phyloP scores from a whole-genome alignment of 2,329 filamentous ascomycete genomes.

The Aspergillaceae sp. region DNA sequence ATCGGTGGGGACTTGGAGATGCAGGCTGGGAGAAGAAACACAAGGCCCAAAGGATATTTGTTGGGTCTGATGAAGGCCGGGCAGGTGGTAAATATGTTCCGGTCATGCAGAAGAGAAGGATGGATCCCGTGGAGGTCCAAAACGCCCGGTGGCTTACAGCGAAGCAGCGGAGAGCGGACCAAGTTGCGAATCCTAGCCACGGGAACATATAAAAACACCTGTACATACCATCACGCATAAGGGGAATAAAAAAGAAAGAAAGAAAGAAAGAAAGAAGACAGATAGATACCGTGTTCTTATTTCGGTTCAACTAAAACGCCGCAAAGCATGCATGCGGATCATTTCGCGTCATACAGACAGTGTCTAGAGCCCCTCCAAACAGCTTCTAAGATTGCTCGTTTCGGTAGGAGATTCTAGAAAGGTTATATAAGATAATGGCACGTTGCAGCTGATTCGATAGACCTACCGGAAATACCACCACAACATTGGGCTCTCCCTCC shows the following conservation, averaged over 20 bases:
- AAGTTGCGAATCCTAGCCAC: conserved; percentile 19
- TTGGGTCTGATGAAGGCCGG: conserved; percentile 47
- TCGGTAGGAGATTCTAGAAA: conserved; percentile 57
- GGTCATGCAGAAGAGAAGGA: conserved; percentile 47
- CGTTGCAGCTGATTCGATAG: neutral
- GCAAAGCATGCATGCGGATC: conserved; percentile 13
- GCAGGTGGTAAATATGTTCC: conserved; percentile 51
- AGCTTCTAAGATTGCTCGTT: conserved; percentile 65
- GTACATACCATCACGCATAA: neutral
- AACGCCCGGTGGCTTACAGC: conserved; percentile 51
- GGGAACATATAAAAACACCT: neutral
- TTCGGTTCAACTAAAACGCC: neutral
- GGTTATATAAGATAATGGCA: conserved; percentile 5
- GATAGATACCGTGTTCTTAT: too few relatives aligned
- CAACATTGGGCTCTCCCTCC: conserved; percentile 74
- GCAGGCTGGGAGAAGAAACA: conserved; percentile 17
- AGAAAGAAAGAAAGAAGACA: too few relatives aligned
- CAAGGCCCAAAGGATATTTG: conserved; percentile 47
- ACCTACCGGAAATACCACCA: conserved; percentile 83
- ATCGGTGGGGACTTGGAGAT: conserved; percentile 15
- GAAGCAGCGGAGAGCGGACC: conserved; percentile 38
- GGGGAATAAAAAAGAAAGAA: conserved; percentile 8
- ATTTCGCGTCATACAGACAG: conserved; percentile 66
- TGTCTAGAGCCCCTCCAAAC: conserved; percentile 82
- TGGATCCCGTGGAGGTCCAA: conserved; percentile 53